Percentiles rank a stretch among this genome's conserved stretches.
Conservation (phyloP, 129 eudicot genomes). For the Solidago caesia region DNA sequence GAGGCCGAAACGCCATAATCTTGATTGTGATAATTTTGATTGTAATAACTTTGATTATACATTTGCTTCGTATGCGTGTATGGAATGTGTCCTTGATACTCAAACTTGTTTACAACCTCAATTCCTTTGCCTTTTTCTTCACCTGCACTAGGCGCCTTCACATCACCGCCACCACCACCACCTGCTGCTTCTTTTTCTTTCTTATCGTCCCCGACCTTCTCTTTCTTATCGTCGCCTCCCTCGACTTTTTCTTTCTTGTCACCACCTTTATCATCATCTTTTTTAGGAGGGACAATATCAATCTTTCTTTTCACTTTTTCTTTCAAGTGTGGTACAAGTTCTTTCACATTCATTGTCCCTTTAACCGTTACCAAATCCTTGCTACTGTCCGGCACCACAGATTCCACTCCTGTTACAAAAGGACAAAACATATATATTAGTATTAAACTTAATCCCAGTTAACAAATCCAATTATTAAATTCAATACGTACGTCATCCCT, state of each 20-base stretch:
- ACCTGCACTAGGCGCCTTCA: slow-evolving; percentile 30
- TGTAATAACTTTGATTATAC: slow-evolving; percentile 38
- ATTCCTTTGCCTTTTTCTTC: slow-evolving; percentile 34
- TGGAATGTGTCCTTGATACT: slow-evolving; percentile 40
- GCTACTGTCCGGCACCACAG: slow-evolving; percentile 37
- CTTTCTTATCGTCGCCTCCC: slow-evolving; percentile 32
- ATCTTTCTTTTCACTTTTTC: slow-evolving; percentile 46
- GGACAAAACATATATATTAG: not conserved
- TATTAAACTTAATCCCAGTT: slow-evolving; percentile 2
- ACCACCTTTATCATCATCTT: slow-evolving; percentile 39
- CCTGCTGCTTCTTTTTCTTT: slow-evolving; percentile 6
- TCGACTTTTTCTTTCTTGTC: slow-evolving; percentile 30
- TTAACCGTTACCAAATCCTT: slow-evolving; percentile 51
- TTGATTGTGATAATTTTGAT: slow-evolving; percentile 46
- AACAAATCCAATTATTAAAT: slow-evolving; percentile 10
- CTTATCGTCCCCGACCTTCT: slow-evolving; percentile 30
- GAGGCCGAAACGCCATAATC: slow-evolving; percentile 38
- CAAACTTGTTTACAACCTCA: slow-evolving; percentile 52
- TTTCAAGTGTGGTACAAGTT: slow-evolving; percentile 40
- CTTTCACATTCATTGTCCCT: slow-evolving; percentile 62
- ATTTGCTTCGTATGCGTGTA: slow-evolving; percentile 40
- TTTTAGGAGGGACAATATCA: slow-evolving; percentile 54
- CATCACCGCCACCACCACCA: slow-evolving; percentile 18
- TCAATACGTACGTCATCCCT: not conserved
- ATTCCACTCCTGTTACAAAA: slow-evolving; percentile 45